Conservation (phyloP, 2,329 filamentous ascomycete species). For the Fusarium bactridioides region DNA sequence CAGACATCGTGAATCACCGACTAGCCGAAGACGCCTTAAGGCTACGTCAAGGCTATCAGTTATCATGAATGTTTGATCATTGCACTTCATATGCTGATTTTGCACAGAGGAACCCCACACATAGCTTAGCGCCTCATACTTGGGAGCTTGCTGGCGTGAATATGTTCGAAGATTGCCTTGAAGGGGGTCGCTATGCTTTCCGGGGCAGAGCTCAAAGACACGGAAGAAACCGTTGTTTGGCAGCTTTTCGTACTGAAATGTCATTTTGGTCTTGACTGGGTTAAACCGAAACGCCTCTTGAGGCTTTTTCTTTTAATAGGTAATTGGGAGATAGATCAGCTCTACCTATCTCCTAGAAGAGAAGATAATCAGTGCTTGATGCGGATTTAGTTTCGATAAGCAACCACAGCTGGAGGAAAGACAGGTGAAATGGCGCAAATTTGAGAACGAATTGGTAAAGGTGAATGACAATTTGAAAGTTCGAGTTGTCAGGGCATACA, state of each 20-base stretch:
- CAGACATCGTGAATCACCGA: neutral
- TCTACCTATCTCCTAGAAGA: accelerated
- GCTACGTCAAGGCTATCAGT: neutral
- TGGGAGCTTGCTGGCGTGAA: neutral
- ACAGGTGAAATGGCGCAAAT: accelerated
- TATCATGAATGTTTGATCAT: neutral
- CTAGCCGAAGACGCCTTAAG: accelerated
- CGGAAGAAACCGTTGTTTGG: neutral
- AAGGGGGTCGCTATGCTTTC: neutral
- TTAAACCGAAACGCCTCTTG: accelerated
- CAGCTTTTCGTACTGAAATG: neutral
- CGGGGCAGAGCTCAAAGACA: accelerated
- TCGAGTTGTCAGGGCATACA: accelerated
- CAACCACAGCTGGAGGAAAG: neutral
- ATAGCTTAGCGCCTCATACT: neutral
- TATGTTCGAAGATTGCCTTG: neutral
- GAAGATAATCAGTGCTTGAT: neutral
- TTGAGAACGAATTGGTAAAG: accelerated
- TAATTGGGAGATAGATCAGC: accelerated
- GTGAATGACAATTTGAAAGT: neutral
- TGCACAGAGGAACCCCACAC: neutral
- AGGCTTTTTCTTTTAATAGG: neutral
- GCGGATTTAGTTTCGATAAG: neutral
- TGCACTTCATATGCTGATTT: neutral
- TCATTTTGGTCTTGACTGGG: neutral